These are phyloP conservation scores for Leccinum arenicola DNA, from an alignment of 768 basidiomycete genomes.

Conservation along the genomic window DNA sequence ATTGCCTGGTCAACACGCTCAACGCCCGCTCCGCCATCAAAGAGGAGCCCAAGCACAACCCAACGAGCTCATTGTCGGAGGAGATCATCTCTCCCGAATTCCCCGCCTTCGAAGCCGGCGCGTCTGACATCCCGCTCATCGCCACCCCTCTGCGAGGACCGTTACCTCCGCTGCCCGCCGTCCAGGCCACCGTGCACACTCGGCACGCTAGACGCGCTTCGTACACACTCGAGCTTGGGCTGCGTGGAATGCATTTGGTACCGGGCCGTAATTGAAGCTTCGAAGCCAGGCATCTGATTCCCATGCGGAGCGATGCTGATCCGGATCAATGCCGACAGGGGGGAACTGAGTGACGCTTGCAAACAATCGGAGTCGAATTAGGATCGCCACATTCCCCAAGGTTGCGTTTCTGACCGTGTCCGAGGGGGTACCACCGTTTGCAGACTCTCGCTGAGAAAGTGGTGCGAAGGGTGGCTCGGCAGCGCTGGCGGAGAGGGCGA, in stretches of 20 bases:
- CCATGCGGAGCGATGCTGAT: too few relatives aligned
- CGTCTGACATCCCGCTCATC: background rate
- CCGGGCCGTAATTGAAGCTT: background rate
- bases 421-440: background rate
- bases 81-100: background rate
- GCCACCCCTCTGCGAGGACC: background rate
- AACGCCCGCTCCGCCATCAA: background rate
- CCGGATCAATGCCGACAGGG: background rate
- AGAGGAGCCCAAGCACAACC: background rate
- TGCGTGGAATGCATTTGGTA: background rate
- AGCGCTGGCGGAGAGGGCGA: background rate
- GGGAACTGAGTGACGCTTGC: background rate
- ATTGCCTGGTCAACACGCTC: slow-evolving; percentile 4
- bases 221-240: background rate
- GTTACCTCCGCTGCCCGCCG: background rate
- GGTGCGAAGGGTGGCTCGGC: background rate
- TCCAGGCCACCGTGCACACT: background rate
- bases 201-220: background rate
- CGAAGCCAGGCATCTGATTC: background rate
- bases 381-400: background rate
- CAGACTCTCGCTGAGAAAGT: background rate
- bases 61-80: background rate
- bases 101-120: background rate
- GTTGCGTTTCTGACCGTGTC: background rate
- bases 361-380: background rate